phyloP scores from a whole-genome alignment of 2,329 filamentous ascomycete species.

The Pochonia chlamydosporia region DNA sequence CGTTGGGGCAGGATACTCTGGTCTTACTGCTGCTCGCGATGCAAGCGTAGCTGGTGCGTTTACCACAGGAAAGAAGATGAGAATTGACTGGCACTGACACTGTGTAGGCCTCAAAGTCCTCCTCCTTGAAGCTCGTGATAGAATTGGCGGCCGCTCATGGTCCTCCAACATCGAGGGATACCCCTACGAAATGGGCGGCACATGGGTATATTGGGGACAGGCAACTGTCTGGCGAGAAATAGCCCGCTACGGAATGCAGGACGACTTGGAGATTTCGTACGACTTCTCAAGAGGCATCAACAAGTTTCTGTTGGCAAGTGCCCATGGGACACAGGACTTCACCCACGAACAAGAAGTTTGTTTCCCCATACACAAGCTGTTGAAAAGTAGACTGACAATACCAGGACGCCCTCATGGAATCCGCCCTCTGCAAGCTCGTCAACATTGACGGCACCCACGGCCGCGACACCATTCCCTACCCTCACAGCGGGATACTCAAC shows the following conservation, averaged over 20 bases:
- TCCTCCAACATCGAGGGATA: constrained; percentile 36
- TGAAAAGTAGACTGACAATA: not conserved
- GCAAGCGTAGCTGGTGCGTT: constrained; percentile 18
- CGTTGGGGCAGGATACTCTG: constrained; percentile 24
- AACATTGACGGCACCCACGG: constrained; percentile 38
- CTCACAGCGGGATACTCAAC: constrained; percentile 29
- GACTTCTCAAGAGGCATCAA: constrained; percentile 37
- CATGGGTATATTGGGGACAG: constrained; percentile 41
- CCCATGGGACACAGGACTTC: constrained; percentile 24
- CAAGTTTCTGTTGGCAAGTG: constrained; percentile 30
- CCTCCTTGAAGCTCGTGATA: constrained; percentile 40
- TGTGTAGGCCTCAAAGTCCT: constrained; percentile 29
- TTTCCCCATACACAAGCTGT: no score
- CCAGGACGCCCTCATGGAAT: constrained; percentile 23
- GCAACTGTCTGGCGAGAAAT: constrained; percentile 39
- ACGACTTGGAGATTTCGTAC: constrained; percentile 31
- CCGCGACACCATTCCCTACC: constrained; percentile 31
- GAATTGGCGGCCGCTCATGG: constrained; percentile 43
- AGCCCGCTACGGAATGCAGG: constrained; percentile 36
- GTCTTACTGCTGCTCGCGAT: constrained; percentile 23
- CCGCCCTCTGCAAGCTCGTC: constrained; percentile 34
- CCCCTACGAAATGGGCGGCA: constrained; percentile 42
- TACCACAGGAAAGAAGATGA: no score
- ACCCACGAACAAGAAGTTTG: constrained; percentile 38
- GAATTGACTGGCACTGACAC: not conserved